phyloP scores from a whole-genome alignment of 179 eudicot species.

The Gypsophila paniculata region DNA sequence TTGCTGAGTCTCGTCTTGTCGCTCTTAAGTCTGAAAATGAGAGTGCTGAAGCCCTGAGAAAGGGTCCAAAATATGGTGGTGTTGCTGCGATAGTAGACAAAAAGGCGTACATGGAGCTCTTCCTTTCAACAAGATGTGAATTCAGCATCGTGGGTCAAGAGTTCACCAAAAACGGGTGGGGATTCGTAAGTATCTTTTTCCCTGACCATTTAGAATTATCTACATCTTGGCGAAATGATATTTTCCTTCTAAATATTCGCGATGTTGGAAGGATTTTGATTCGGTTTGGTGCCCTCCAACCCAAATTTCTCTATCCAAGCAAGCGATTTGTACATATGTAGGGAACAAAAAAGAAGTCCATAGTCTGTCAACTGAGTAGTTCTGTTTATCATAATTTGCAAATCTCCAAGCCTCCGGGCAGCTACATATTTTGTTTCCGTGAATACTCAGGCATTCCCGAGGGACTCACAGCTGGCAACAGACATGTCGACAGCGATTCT shows the following conservation, averaged over 20 bases:
- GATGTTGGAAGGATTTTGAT: too few species aligned
- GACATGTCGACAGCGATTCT: constrained; percentile 92
- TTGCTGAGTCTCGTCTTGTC: constrained; percentile 50
- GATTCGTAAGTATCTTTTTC: constrained; percentile 57
- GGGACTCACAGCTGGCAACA: constrained; percentile 80
- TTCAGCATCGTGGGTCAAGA: constrained; percentile 71
- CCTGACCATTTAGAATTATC: background rate
- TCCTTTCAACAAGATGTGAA: constrained; percentile 64
- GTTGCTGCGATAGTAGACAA: constrained; percentile 76
- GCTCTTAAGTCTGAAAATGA: constrained; percentile 54
- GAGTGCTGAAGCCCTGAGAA: constrained; percentile 45
- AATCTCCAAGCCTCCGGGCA: background rate
- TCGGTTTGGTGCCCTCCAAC: too few species aligned
- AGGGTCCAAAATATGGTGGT: constrained; percentile 66
- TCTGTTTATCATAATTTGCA: background rate
- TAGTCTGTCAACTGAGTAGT: background rate
- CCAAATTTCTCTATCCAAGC: background rate
- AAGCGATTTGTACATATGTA: background rate
- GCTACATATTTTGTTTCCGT: background rate
- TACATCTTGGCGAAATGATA: background rate
- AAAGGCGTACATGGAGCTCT: constrained; percentile 58
- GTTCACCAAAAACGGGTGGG: constrained; percentile 81
- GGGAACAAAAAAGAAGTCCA: too few species aligned
- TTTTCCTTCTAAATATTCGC: too few species aligned
- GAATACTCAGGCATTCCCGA: constrained; percentile 64